Conservation (phyloP, 768 basidiomycete genomes). For the Auriscalpium orientale region DNA sequence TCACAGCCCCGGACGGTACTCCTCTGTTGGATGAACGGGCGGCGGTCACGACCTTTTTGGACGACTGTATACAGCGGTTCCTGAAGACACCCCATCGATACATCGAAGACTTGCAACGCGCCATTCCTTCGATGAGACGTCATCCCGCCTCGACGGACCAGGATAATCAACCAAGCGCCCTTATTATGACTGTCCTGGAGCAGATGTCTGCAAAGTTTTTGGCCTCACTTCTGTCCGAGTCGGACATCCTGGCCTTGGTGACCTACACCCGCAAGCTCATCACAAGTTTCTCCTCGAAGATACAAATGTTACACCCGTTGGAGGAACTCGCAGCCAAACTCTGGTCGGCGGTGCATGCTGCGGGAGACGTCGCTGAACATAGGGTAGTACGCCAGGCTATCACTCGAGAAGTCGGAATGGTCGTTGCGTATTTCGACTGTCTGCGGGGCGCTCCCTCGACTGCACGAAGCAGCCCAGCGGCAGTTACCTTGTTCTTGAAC, state of each 20-base stretch:
- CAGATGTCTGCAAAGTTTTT: conserved; percentile 64
- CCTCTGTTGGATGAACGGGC: conserved; percentile 48
- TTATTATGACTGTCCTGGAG: conserved; percentile 75
- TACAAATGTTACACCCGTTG: conserved; percentile 36
- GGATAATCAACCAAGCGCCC: conserved; percentile 52
- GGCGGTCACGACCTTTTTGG: conserved; percentile 60
- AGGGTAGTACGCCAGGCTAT: conserved; percentile 26
- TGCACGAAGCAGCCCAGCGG: conserved; percentile 13
- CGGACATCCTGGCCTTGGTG: conserved; percentile 55
- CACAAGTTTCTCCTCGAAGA: conserved; percentile 48
- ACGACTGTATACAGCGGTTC: conserved; percentile 80
- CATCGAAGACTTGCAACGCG: conserved; percentile 55
- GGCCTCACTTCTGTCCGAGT: conserved; percentile 45
- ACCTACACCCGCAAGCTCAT: conserved; percentile 60
- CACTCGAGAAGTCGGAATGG: conserved; percentile 36
- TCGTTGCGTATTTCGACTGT: conserved; percentile 29
- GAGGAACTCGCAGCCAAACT: conserved; percentile 28
- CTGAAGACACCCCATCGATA: conserved; percentile 81
- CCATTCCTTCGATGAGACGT: conserved; percentile 19
- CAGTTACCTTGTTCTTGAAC: conserved; percentile 37
- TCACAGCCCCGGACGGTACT: conserved; percentile 44
- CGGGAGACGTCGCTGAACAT: conserved; percentile 26
- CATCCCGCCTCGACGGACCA: conserved; percentile 11
- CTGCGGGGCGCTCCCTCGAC: conserved; percentile 8
- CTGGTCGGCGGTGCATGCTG: conserved; percentile 23